Percentiles rank a stretch among this genome's conserved stretches.
phyloP scores from a whole-genome alignment of 495 filamentous ascomycete genomes.

The Penicillium cataractarum region DNA sequence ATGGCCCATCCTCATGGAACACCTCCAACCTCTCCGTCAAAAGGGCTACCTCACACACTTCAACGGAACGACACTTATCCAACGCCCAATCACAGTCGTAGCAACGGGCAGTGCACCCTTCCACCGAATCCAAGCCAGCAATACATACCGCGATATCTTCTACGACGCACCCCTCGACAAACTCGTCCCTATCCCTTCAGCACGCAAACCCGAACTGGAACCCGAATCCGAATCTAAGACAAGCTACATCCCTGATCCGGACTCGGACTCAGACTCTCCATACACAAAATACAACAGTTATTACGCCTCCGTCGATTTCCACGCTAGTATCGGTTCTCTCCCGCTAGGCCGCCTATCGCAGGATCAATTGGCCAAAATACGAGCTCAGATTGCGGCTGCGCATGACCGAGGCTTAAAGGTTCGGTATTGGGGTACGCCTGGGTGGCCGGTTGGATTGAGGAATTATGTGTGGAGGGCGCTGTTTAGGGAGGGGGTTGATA shows the following conservation, averaged over 20 bases:
- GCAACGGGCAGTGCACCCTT: constrained; percentile 67
- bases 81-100: constrained; percentile 69
- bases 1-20: constrained; percentile 48
- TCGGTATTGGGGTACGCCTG: constrained; percentile 69
- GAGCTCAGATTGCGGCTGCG: constrained; percentile 60
- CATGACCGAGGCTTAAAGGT: constrained; percentile 61
- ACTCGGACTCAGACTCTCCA: background rate
- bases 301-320: constrained; percentile 50
- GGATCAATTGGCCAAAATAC: constrained; percentile 57
- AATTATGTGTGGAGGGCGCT: constrained; percentile 68
- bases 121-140: constrained; percentile 37
- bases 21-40: constrained; percentile 60
- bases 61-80: constrained; percentile 45
- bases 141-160: constrained; percentile 63
- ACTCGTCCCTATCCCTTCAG: constrained; percentile 26
- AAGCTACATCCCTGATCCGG: background rate
- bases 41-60: constrained; percentile 61
- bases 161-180: constrained; percentile 67
- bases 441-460: constrained; percentile 61
- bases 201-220: background rate
- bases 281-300: constrained; percentile 42
- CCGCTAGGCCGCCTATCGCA: constrained; percentile 36
- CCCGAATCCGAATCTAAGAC: background rate
- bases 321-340: constrained; percentile 38
- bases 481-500: constrained; percentile 61